Base-by-base conservation (phyloP, 2,329 filamentous ascomycete genomes). In the Triangularia setosa region DNA sequence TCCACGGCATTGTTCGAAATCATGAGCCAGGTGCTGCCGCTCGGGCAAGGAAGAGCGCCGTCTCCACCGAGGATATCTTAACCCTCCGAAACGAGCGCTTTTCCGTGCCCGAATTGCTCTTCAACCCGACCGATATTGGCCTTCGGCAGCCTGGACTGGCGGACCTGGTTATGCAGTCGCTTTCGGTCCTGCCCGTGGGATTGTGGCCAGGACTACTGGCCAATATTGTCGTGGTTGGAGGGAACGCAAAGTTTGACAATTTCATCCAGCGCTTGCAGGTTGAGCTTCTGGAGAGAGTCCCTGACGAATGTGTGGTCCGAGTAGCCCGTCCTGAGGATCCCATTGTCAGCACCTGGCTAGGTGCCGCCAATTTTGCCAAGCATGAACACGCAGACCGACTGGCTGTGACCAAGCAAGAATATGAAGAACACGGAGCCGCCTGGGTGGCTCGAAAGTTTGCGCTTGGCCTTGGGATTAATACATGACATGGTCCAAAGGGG, bases 71-170 rank as follows among this genome's bases (percentile, higher is more conserved):
- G 74, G 93, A 98, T 74, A 82, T 93, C 14, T 79, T 99, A 68
- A 92, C 93, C 0, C 81, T 99, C 9, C 89, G 92, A 4, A 98
- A 97, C 75, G 95, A 99, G 78, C 87, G 94, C 55, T 99, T 99
- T 74, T 82, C 87, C 1, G 90, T 97, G 0, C 94, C 95, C 0
- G 95, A 99, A 75, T 82, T 98, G 5, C 79, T 99, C 2, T 98
- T 99, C 78, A 90, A 85, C 62, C 95, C 95, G 0, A 83, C 84
- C 3, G 94, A 98, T 76, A 88, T 96, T 53, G 93, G 93, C 0
- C 87, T 97, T 76, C 86, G 87, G 56, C 91, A 96, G 72, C 87
- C 90, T 0, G 95, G 95, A 0, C 81, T 99, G 21, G 86, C 92
- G 0, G 91, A 93, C 57, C 84, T 92, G n/a, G 84, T 97, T 11